Conservation (phyloP, 108 stramenopile genomes). For the Chaetoceros tenuissimus region DNA sequence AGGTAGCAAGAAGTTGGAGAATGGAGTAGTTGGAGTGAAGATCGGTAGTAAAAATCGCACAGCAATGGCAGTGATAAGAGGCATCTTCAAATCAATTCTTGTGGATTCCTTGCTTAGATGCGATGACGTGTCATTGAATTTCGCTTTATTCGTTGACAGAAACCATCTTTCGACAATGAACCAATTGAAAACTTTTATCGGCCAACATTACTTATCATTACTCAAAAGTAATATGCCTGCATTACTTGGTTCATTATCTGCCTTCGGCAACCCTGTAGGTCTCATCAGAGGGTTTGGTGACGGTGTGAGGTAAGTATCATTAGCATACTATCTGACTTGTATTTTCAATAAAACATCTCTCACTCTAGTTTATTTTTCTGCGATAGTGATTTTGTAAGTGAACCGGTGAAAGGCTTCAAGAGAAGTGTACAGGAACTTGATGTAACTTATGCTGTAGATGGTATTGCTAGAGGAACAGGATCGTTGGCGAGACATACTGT, state of each 20-base stretch:
- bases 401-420: slow-evolving; percentile 76
- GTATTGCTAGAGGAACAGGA: slow-evolving; percentile 78
- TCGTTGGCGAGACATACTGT: slow-evolving; percentile 82
- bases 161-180: slow-evolving; percentile 50
- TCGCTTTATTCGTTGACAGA: slow-evolving; percentile 45
- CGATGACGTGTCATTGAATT: slow-evolving; percentile 56
- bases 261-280: slow-evolving; percentile 86
- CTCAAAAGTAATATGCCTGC: slow-evolving; percentile 71
- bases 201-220: slow-evolving; percentile 68
- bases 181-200: slow-evolving; percentile 44
- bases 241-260: slow-evolving; percentile 72
- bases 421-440: slow-evolving; percentile 68
- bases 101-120: slow-evolving; percentile 64
- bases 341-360: slow-evolving; percentile 13
- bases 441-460: slow-evolving; percentile 68
- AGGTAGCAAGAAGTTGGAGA: slow-evolving; percentile 25
- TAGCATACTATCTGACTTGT: too few relatives aligned
- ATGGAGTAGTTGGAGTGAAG: slow-evolving; percentile 46
- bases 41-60: slow-evolving; percentile 63
- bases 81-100: slow-evolving; percentile 65
- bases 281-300: slow-evolving; percentile 76
- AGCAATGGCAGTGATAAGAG: slow-evolving; percentile 47
- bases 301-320: slow-evolving; percentile 34
- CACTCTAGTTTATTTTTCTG: slow-evolving; percentile 1
- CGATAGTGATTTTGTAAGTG: slow-evolving; percentile 57